These are phyloP conservation scores for Rhodosorus marinus DNA, from an alignment of 23 red algal genomes.

Conservation along the genomic window DNA sequence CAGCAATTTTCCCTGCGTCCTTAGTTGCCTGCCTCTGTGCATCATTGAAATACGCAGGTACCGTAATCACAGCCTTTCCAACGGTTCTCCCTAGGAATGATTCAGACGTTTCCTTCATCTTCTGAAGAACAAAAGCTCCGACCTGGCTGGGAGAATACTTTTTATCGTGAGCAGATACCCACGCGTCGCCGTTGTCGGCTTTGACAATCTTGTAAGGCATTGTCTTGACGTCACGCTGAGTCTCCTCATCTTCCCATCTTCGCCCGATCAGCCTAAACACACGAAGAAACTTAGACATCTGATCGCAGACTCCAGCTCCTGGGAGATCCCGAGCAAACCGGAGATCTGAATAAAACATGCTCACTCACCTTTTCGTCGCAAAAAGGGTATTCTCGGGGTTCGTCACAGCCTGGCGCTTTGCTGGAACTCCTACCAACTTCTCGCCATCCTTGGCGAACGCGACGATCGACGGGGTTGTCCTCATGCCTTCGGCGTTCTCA, in stretches of 20 bases:
- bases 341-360: neutral
- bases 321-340: conserved; percentile 1
- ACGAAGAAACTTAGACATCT: no score
- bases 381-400: conserved; percentile 96
- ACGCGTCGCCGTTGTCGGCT: conserved; percentile 88
- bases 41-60: conserved; percentile 97
- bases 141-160: conserved; percentile 93
- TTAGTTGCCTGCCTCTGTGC: conserved; percentile 94
- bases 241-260: conserved; percentile 66
- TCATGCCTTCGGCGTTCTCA: conserved; percentile 86
- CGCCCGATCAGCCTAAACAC: conserved; percentile 96
- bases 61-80: conserved; percentile 77
- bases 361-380: conserved; percentile 94
- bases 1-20: conserved; percentile 96
- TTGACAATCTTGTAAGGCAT: conserved; percentile 98
- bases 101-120: conserved; percentile 98
- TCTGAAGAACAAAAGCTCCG: conserved; percentile 89
- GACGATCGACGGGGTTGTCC: conserved; percentile 92
- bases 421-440: conserved; percentile 51
- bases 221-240: conserved; percentile 47
- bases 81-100: conserved; percentile 75
- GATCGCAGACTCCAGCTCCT: neutral
- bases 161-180: conserved; percentile 77
- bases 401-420: conserved; percentile 80
- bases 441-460: conserved; percentile 92